Percentiles rank a stretch among this genome's conserved stretches.
Conservation (phyloP, 2,329 filamentous ascomycete genomes). For the Rhynchosporium secalis region DNA sequence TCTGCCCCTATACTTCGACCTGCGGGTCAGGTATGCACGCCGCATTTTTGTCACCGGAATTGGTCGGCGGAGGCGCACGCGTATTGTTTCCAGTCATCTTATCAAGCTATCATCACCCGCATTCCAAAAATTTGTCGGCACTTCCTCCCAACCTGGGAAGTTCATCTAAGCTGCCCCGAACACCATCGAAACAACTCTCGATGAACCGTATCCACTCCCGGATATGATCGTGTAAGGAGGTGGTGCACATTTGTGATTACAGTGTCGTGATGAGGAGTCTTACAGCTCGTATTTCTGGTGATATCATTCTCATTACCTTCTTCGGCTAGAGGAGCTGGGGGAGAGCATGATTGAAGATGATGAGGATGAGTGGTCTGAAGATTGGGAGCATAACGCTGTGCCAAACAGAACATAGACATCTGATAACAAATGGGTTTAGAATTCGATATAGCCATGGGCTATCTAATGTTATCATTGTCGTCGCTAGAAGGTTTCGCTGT, state of each 20-base stretch:
- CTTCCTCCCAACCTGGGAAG: slow-evolving; percentile 74
- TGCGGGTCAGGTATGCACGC: slow-evolving; percentile 65
- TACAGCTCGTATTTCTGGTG: slow-evolving; percentile 6
- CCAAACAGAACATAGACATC: background rate
- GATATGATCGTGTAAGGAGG: background rate
- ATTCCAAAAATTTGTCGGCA: slow-evolving; percentile 69
- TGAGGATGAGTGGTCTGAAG: slow-evolving; percentile 2
- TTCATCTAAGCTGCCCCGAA: slow-evolving; percentile 71
- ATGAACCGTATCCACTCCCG: slow-evolving; percentile 72
- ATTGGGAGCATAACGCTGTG: background rate
- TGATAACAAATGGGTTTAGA: background rate
- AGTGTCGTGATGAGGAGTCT: slow-evolving; percentile 12
- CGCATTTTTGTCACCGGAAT: slow-evolving; percentile 81
- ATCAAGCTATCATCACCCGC: slow-evolving; percentile 71
- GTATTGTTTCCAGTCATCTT: slow-evolving; percentile 70
- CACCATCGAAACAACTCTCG: slow-evolving; percentile 75
- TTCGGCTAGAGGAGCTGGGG: slow-evolving; percentile 14
- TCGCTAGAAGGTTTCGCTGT: too few relatives aligned
- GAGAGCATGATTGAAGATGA: slow-evolving; percentile 15
- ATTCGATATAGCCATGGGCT: too few relatives aligned
- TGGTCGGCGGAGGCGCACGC: slow-evolving; percentile 77
- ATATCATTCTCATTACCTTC: slow-evolving; percentile 15
- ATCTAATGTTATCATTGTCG: too few relatives aligned
- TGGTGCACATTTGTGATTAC: slow-evolving; percentile 11
- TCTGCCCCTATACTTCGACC: slow-evolving; percentile 82